These are phyloP conservation scores for Juncus effusus DNA, from an alignment of 176 grass and related monocot genomes.

Conservation along the genomic window DNA sequence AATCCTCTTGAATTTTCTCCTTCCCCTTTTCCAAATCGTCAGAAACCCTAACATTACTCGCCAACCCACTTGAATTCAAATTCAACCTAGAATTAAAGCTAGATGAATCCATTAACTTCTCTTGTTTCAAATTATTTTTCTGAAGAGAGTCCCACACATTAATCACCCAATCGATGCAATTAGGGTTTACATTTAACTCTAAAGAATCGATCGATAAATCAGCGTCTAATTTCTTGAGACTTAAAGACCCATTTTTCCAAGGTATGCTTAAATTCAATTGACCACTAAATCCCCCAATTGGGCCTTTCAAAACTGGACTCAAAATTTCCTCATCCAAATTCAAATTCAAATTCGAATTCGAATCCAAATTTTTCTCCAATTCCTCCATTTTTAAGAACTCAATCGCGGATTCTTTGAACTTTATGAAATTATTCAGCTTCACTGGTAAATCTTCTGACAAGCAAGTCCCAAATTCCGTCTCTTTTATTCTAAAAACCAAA, in stretches of 20 bases:
- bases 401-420: slow-evolving; percentile 59
- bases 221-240: slow-evolving; percentile 76
- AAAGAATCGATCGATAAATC: slow-evolving; percentile 67
- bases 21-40: slow-evolving; percentile 38
- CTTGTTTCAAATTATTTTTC: slow-evolving; percentile 34
- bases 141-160: slow-evolving; percentile 50
- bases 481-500: slow-evolving; percentile 83
- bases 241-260: slow-evolving; percentile 81
- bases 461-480: slow-evolving; percentile 71
- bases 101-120: slow-evolving; percentile 40
- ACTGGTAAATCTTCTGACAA: slow-evolving; percentile 49
- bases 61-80: slow-evolving; percentile 27
- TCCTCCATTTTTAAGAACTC: slow-evolving; percentile 91
- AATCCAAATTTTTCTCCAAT: slow-evolving; percentile 33
- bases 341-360: slow-evolving; percentile 31
- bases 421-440: slow-evolving; percentile 87
- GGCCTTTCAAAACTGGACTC: slow-evolving; percentile 65
- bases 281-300: slow-evolving; percentile 80
- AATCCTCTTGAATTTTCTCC: slow-evolving; percentile 59
- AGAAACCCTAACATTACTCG: slow-evolving; percentile 26
- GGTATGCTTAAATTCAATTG: slow-evolving; percentile 87
- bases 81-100: slow-evolving; percentile 33
- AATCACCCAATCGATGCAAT: slow-evolving; percentile 66
- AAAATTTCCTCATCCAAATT: slow-evolving; percentile 38
- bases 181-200: slow-evolving; percentile 69